Percentiles rank a stretch among this genome's conserved stretches.
These are phyloP conservation scores for Pythium phragmitis DNA, from an alignment of 352 stramenopile species.

Conservation along the genomic window DNA sequence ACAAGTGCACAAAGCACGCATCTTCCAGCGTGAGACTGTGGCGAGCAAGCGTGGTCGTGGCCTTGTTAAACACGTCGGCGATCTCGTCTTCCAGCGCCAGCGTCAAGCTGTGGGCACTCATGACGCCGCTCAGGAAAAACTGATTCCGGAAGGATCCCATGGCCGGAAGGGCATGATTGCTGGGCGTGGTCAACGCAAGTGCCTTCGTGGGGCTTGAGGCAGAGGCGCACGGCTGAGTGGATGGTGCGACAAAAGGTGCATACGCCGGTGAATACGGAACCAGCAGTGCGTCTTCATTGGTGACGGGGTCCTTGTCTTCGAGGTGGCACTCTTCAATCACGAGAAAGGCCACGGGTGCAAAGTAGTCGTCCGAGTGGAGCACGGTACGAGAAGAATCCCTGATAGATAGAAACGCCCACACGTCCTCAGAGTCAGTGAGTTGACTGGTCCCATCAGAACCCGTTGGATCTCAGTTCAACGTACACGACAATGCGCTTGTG, in stretches of 20 bases:
- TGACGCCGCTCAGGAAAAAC: slow-evolving; percentile 62
- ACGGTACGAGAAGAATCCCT: slow-evolving; percentile 92
- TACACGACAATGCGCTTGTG: slow-evolving; percentile 92
- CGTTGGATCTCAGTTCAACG: not conserved
- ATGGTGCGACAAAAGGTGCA: slow-evolving; percentile 1
- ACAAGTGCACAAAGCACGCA: slow-evolving; percentile 96
- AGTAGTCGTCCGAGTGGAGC: slow-evolving; percentile 90
- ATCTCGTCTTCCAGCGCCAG: slow-evolving; percentile 68
- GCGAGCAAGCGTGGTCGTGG: slow-evolving; percentile 32
- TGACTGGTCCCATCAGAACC: not conserved
- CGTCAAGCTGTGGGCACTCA: slow-evolving; percentile 35
- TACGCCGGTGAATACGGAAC: slow-evolving; percentile 1
- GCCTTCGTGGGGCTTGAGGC: not conserved
- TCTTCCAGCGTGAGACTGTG: slow-evolving; percentile 79
- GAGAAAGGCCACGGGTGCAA: slow-evolving; percentile 92
- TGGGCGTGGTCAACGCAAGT: not conserved
- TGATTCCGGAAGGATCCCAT: slow-evolving; percentile 60
- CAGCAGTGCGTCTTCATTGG: slow-evolving; percentile 12
- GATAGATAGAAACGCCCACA: too few species aligned
- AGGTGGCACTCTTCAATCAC: slow-evolving; percentile 89
- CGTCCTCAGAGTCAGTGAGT: slow-evolving; percentile 7
- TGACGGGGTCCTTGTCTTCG: slow-evolving; percentile 73
- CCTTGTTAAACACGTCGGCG: slow-evolving; percentile 46
- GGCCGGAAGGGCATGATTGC: not conserved
- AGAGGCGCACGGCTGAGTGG: not conserved